Evolutionary conservation across 345 rosid species (phyloP), one percentile per base, ranked within the genome.

Genomic region (Excoecaria cochinchinensis): DNA sequence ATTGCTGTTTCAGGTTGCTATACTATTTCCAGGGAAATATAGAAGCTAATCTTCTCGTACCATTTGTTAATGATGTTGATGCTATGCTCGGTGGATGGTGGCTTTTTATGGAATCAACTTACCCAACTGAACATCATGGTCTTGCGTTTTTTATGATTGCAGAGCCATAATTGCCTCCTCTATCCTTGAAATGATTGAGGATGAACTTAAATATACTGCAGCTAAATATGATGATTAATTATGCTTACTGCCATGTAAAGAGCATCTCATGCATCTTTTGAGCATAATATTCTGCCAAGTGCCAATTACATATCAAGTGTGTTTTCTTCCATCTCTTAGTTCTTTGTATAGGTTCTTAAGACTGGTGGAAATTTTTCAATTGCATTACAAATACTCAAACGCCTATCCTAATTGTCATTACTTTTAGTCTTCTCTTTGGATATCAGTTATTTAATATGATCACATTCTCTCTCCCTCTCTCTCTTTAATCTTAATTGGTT

Each of bases 1-100:
- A 84, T 83, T 95, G 83, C 96, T 95, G 69, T 95, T 95, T 80
- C 99, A 95, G 98, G 99, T 92, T 58, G 71, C 69, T 81, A 77
- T 72, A 56, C 60, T 55, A 61, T 72, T 40, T 74, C 13, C n/a
- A 5, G 12, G 4, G 21, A 22, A 24, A 56, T 1, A 55, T 75
- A 56, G 47, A 21, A 21, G 10, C 47, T 58, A 70, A 62, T 52
- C 47, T 21, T 57, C 57, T 55, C n/a, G 25, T 63, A 36, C 50
- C 46, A n/a, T 15, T 47, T 61, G 39, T 19, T 65, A 53, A 76
- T 53, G 69, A 76, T 61, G 17, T 52, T 50, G 53, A 10, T 77
- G 75, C 77, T 57, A 73, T 52, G 55, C 24, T 53, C 72, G 59
- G 42, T 59, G 77, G 78, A 62, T 16, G 57, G 13, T 69, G 82